Percentiles rank a stretch among this genome's conserved stretches.
These are phyloP conservation scores for Comarum palustre DNA, from an alignment of 306 rosid species.

Conservation along the genomic window DNA sequence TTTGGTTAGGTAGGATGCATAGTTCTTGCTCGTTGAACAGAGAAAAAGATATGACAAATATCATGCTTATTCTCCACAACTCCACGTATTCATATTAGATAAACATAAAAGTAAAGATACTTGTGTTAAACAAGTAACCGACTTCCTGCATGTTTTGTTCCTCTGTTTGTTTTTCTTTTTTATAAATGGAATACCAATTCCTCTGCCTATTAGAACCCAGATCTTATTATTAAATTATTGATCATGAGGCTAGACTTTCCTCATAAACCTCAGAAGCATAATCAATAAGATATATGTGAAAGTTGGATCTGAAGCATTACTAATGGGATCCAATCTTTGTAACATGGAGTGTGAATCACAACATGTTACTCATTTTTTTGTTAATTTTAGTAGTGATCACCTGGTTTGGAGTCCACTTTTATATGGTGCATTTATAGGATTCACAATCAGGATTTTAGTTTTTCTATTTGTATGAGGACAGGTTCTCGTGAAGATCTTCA, in stretches of 20 bases:
- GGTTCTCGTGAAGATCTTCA: not conserved
- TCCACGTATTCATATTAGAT: not conserved
- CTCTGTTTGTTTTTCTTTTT: not conserved
- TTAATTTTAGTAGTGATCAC: not conserved
- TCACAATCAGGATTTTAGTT: not conserved
- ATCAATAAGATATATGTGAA: not conserved
- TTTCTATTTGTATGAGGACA: not conserved
- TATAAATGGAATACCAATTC: not conserved
- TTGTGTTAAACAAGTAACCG: not conserved
- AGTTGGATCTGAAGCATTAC: not conserved
- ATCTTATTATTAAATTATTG: not conserved
- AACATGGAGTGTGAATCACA: constrained; percentile 4
- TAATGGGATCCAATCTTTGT: constrained; percentile 8
- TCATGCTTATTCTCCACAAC: constrained; percentile 10
- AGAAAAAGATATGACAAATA: constrained; percentile 3
- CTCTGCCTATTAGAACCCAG: not conserved
- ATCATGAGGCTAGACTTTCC: not conserved
- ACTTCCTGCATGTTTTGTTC: not conserved
- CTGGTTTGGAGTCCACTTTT: not conserved
- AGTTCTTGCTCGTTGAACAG: constrained; percentile 20
- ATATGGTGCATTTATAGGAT: not conserved
- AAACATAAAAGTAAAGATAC: not conserved
- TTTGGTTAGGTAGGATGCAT: constrained; percentile 45
- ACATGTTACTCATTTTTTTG: not conserved
- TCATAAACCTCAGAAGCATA: not conserved